A percentile compares a stretch with the other conserved stretches of the same genome.
phyloP scores from a whole-genome alignment of 73 alveolate genomes.

The Effrenium voratum region DNA sequence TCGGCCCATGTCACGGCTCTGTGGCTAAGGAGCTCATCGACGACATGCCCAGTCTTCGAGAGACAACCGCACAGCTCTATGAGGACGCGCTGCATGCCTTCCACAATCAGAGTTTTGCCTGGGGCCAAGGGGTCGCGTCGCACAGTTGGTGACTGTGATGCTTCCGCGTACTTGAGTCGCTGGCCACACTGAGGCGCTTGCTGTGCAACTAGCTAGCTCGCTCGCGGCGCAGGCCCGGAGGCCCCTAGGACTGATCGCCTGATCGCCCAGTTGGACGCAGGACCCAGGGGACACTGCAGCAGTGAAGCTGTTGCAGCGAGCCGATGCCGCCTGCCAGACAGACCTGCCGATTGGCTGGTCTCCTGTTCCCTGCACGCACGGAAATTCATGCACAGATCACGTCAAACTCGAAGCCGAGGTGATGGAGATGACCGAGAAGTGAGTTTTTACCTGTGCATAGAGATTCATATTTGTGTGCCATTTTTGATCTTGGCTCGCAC shows the following conservation, averaged over 20 bases:
- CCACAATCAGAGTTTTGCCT: neutral
- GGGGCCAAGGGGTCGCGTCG: neutral
- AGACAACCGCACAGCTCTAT: slow-evolving; percentile 27
- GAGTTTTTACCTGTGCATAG: neutral
- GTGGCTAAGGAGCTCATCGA: slow-evolving; percentile 24
- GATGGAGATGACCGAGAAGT: slow-evolving; percentile 88
- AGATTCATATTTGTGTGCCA: too few relatives aligned
- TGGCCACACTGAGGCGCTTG: slow-evolving; percentile 15
- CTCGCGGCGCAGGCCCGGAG: slow-evolving; percentile 50
- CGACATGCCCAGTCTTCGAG: neutral
- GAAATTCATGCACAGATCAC: neutral
- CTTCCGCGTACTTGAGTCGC: too few relatives aligned
- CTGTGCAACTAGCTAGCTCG: neutral
- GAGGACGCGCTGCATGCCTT: slow-evolving; percentile 17
- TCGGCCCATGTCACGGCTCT: neutral
- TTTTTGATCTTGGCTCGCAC: neutral
- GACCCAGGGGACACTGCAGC: slow-evolving; percentile 72
- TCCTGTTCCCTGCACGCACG: neutral
- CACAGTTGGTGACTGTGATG: too few relatives aligned
- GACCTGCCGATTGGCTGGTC: slow-evolving; percentile 1
- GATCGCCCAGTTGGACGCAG: neutral
- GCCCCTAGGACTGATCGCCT: neutral
- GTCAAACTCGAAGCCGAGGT: neutral
- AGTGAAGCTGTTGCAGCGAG: slow-evolving; percentile 41
- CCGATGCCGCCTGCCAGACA: slow-evolving; percentile 3